Conservation (phyloP, 805 yeast species). For the Metschnikowia hibisci region DNA sequence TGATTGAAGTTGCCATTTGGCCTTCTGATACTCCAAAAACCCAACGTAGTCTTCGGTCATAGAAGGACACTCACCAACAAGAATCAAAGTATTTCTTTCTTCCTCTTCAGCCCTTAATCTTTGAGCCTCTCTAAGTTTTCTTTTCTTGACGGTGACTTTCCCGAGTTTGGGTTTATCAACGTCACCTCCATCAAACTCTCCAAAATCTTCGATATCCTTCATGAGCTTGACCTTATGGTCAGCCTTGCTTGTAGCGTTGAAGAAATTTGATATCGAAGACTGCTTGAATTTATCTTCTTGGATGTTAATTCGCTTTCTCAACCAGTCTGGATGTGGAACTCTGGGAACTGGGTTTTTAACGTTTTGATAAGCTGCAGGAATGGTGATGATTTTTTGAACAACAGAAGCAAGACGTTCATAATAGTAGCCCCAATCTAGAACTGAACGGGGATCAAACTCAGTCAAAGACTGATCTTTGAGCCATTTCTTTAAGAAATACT, state of each 20-base stretch:
- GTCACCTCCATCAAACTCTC: conserved; percentile 27
- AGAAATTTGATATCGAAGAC: conserved; percentile 56
- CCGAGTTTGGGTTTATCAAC: conserved; percentile 35
- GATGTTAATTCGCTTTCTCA: conserved; percentile 56
- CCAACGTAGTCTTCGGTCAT: conserved; percentile 63
- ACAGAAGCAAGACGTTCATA: conserved; percentile 88
- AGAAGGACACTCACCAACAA: conserved; percentile 58
- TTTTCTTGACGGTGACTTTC: conserved; percentile 46
- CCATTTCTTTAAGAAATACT: conserved; percentile 81
- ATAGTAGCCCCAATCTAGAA: conserved; percentile 93
- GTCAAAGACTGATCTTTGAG: conserved; percentile 70
- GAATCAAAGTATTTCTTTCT: conserved; percentile 44
- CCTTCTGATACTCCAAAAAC: conserved; percentile 71
- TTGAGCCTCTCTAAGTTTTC: conserved; percentile 30
- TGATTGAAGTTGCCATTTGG: conserved; percentile 83
- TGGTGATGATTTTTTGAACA: conserved; percentile 89
- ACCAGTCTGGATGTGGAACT: conserved; percentile 93
- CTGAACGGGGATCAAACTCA: conserved; percentile 80
- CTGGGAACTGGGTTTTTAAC: conserved; percentile 91
- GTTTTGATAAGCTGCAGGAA: conserved; percentile 94
- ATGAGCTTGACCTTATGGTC: conserved; percentile 34
- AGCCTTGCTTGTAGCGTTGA: conserved; percentile 41
- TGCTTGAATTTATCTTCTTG: conserved; percentile 72
- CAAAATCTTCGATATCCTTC: conserved; percentile 76
- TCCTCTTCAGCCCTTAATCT: conserved; percentile 34